Evolutionary conservation across 306 rosid genomes (phyloP).

Genomic region (Canavalia gladiata): DNA sequence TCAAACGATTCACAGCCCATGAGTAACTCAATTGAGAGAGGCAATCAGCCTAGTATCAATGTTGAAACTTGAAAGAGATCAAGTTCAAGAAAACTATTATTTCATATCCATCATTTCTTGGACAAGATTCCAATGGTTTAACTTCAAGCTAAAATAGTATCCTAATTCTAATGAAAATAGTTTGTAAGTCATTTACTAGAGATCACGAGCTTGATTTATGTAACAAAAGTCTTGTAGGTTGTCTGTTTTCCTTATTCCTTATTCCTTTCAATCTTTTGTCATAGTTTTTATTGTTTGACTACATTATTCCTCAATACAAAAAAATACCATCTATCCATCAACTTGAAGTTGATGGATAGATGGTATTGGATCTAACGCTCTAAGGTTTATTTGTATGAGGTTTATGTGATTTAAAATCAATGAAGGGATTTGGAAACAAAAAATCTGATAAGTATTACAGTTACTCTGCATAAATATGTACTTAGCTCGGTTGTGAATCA

Average conservation of each 20-base stretch:
- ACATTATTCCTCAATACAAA: constrained; percentile 35
- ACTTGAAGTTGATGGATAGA: constrained; percentile 20
- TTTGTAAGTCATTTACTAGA: constrained; percentile 59
- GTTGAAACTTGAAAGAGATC: constrained; percentile 41
- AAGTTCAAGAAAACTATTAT: constrained; percentile 50
- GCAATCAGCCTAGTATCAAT: constrained; percentile 52
- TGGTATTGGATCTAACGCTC: constrained; percentile 20
- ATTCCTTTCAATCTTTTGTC: constrained; percentile 26
- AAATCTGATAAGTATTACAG: constrained; percentile 5
- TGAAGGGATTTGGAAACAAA: constrained; percentile 13
- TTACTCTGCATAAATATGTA: constrained; percentile 2
- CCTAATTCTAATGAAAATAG: constrained; percentile 37
- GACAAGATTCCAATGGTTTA: constrained; percentile 49
- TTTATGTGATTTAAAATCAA: neutral
- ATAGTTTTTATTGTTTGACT: constrained; percentile 39
- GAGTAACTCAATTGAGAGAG: constrained; percentile 54
- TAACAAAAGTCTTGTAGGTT: constrained; percentile 29
- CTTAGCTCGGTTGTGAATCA: neutral
- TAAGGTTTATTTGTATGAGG: neutral
- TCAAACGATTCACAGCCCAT: constrained; percentile 57
- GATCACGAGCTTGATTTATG: constrained; percentile 52
- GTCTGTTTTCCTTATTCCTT: constrained; percentile 27
- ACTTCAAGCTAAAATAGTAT: constrained; percentile 42
- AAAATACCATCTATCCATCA: no score
- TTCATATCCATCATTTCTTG: constrained; percentile 56